phyloP scores from a whole-genome alignment of 176 grass and related monocot genomes.

The Saccharum officinarum region DNA sequence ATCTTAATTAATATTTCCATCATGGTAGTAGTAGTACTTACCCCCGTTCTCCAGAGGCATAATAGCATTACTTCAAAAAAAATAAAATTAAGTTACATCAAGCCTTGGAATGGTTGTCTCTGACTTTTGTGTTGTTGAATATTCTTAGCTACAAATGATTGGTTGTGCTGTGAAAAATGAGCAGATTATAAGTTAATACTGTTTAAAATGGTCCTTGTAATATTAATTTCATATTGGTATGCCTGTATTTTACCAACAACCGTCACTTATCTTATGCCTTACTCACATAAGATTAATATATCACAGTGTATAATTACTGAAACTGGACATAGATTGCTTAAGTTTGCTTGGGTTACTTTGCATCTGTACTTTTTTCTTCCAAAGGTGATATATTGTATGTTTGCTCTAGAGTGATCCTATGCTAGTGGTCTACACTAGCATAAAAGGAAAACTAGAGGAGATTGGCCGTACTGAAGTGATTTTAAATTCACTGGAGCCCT shows the following conservation, averaged over 20 bases:
- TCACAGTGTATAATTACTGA: background rate
- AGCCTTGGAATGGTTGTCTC: background rate
- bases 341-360: slow-evolving; percentile 9
- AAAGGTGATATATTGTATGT: slow-evolving; percentile 14
- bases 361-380: background rate
- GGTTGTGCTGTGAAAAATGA: background rate
- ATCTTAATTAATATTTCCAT: slow-evolving; percentile 22
- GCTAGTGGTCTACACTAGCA: slow-evolving; percentile 67
- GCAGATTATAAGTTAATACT: background rate
- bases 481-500: slow-evolving; percentile 74
- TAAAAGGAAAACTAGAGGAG: slow-evolving; percentile 80
- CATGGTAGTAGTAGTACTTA: background rate
- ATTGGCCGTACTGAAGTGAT: slow-evolving; percentile 92
- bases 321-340: slow-evolving; percentile 23
- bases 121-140: background rate
- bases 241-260: background rate
- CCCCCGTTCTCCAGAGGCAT: background rate
- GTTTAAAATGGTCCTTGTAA: background rate
- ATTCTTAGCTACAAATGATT: slow-evolving; percentile 5
- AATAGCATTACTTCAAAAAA: background rate
- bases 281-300: background rate
- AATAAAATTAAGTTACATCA: background rate
- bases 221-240: background rate
- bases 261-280: background rate
- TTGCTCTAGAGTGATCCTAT: slow-evolving; percentile 88